Evolutionary conservation across 2,329 filamentous ascomycete genomes (phyloP), one percentile per base, ranked within the genome.

Genomic region (Aspergillus sp.): DNA sequence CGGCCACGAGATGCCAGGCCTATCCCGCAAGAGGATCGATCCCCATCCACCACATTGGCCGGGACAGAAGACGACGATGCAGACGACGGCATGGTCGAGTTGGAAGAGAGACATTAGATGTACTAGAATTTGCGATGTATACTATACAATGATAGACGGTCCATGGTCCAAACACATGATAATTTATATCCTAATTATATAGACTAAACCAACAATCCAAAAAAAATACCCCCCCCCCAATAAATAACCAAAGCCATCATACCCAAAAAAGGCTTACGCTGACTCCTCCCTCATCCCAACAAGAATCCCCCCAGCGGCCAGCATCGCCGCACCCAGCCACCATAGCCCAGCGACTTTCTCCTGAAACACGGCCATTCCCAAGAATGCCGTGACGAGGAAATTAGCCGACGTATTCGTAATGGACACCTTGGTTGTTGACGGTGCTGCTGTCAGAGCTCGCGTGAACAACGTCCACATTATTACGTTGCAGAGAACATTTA

Each of bases 391-490:
- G 50, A 86, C 70, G 59, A 87, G 76, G 71, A 88, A 88, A 65
- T 88, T 88, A 3, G 84, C 79, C 52, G 81, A 82, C 15, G 86
- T 87, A 63, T 88, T 88, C 56, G 87, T 84, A 59, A 88, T 82
- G 52, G 81, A 83, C 56, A 87, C 85, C 55, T 84, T 84, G 2
- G 84, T 84, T 2, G 85, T 87, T 12, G 83, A 86, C 37, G 80
- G 79, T 0, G 81, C 81, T 17, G 84, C 81, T 0, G 84, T 87
- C 15, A 88, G 73, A 14, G 85, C 85, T 41, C 82, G 80, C 1
- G 85, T 87, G 73, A 87, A 87, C 15, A 87, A 77, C 0, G 82
- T 82, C 85, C 85, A 87, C 85, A 87, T 87, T 25, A 84, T 78
- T 27, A 81, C 79, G 66, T 87, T 87, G 75, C 86, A 87, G 64